A percentile compares a stretch with the other conserved stretches of the same genome.
phyloP scores from a whole-genome alignment of 2,329 filamentous ascomycete species.

The Talaromyces pinophilus region DNA sequence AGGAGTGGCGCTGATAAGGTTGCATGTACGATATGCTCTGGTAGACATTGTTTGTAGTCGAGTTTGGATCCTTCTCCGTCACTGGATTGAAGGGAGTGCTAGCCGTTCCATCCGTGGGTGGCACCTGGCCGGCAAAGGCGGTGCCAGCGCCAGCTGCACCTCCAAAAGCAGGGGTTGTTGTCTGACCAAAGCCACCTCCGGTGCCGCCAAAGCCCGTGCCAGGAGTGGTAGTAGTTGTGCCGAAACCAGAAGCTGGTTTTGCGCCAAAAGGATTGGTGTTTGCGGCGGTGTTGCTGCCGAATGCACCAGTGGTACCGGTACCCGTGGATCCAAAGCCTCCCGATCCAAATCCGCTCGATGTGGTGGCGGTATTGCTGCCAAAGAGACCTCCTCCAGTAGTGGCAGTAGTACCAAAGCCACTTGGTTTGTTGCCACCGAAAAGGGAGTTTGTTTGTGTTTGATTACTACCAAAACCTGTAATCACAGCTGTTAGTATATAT shows the following conservation, averaged over 20 bases:
- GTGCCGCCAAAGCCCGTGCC: constrained; percentile 31
- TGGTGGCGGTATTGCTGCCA: constrained; percentile 37
- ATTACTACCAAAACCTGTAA: constrained; percentile 41
- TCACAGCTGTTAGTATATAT: constrained; percentile 24
- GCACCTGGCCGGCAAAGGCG: constrained; percentile 43
- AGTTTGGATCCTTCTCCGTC: constrained; percentile 47
- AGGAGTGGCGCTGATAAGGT: constrained; percentile 75
- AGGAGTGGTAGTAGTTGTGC: constrained; percentile 26
- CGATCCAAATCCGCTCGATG: constrained; percentile 40
- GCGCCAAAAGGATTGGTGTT: constrained; percentile 28
- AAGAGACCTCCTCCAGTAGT: constrained; percentile 33
- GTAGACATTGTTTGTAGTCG: constrained; percentile 46
- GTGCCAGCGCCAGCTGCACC: constrained; percentile 45
- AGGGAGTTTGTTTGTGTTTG: constrained; percentile 35
- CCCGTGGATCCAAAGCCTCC: constrained; percentile 34
- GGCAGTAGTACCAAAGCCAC: constrained; percentile 21
- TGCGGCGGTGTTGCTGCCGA: constrained; percentile 27
- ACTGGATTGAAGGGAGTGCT: constrained; percentile 48
- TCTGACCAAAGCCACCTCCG: constrained; percentile 29
- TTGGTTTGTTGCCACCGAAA: constrained; percentile 22
- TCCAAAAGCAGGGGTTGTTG: constrained; percentile 36
- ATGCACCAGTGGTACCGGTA: constrained; percentile 28
- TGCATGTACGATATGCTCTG: constrained; percentile 53
- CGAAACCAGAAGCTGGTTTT: constrained; percentile 35
- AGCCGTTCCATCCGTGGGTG: constrained; percentile 49